Evolutionary conservation across 805 yeast genomes (phyloP).

Genomic region (Sungouiella blattae): DNA sequence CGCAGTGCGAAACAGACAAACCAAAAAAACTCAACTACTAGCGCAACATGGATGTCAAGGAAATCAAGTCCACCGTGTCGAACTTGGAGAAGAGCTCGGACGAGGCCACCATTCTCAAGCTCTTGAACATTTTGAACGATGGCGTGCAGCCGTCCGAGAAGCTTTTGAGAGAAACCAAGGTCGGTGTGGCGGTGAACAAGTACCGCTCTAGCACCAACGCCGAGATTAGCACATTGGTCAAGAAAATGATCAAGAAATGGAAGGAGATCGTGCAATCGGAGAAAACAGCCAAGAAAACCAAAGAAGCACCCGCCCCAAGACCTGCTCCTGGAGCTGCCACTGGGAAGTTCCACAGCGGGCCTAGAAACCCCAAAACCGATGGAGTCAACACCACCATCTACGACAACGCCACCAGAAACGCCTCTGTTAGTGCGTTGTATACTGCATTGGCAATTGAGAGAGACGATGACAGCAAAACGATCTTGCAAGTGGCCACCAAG

Average conservation of each 20-base stretch:
- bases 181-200: constrained; percentile 95
- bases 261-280: constrained; percentile 79
- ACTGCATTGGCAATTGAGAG: constrained; percentile 87
- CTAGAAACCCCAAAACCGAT: constrained; percentile 79
- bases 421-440: constrained; percentile 78
- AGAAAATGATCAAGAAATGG: constrained; percentile 83
- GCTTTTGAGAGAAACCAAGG: constrained; percentile 85
- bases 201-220: constrained; percentile 63
- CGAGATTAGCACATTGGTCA: constrained; percentile 71
- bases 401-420: constrained; percentile 77
- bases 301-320: constrained; percentile 4
- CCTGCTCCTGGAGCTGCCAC: constrained; percentile 21
- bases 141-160: constrained; percentile 83
- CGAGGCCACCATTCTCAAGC: constrained; percentile 57
- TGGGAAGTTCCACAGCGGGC: constrained; percentile 43
- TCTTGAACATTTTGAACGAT: constrained; percentile 60
- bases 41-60: constrained; percentile 60
- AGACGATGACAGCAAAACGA: constrained; percentile 49
- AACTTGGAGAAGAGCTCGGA: constrained; percentile 73
- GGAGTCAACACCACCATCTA: constrained; percentile 69
- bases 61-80: constrained; percentile 64
- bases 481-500: constrained; percentile 60
- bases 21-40: background rate
- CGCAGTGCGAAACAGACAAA: background rate
- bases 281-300: constrained; percentile 40